Conservation (phyloP, 1,284 basidiomycete genomes). For the Trichosporon coremiiforme region DNA sequence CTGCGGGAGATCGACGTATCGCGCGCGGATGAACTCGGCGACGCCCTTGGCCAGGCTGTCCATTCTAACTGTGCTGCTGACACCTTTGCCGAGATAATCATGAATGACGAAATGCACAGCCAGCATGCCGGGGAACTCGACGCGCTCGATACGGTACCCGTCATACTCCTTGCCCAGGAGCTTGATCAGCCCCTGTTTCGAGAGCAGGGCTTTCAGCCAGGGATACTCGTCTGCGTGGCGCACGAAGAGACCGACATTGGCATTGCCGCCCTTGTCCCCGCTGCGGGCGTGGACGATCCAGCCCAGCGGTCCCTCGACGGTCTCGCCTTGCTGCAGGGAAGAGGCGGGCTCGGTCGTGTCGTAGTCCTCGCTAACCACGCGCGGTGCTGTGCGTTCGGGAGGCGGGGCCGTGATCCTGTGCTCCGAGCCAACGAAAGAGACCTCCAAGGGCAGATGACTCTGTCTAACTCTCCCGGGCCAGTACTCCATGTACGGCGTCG, state of each 20-base stretch:
- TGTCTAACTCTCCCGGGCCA: too few relatives aligned
- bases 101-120: constrained; percentile 48
- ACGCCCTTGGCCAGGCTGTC: constrained; percentile 31
- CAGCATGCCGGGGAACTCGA: constrained; percentile 38
- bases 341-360: constrained; percentile 21
- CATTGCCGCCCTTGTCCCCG: constrained; percentile 43
- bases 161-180: constrained; percentile 36
- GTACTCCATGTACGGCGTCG: constrained; percentile 33
- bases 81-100: constrained; percentile 45
- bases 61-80: constrained; percentile 24
- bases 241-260: constrained; percentile 41
- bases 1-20: constrained; percentile 27
- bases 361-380: too few relatives aligned
- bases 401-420: too few relatives aligned
- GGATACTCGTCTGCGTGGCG: constrained; percentile 36
- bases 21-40: constrained; percentile 28
- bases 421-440: too few relatives aligned
- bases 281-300: constrained; percentile 39
- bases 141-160: constrained; percentile 36
- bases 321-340: constrained; percentile 27
- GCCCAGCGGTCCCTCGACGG: constrained; percentile 33
- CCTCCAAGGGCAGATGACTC: too few relatives aligned
- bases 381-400: too few relatives aligned
- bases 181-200: constrained; percentile 27
- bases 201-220: constrained; percentile 34